Evolutionary conservation across 2,329 filamentous ascomycete genomes (phyloP).

Genomic region (Trichophyton mentagrophytes): DNA sequence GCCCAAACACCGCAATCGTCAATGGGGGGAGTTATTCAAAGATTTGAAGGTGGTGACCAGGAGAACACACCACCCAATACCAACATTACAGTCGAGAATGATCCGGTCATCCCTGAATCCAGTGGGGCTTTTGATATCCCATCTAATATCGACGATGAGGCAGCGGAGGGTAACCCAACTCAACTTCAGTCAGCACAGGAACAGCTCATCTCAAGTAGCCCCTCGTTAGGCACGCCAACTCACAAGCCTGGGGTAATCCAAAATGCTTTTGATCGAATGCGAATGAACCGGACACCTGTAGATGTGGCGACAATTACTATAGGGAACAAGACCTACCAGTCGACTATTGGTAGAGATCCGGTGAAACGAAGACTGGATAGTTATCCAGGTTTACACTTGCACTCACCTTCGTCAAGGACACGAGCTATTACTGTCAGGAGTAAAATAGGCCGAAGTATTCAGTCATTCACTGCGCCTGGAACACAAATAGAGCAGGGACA

Average conservation of each 20-base stretch:
- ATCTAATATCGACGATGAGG: neutral
- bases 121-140: neutral
- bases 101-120: neutral
- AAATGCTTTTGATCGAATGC: conserved; percentile 53
- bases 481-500: conserved; percentile 25
- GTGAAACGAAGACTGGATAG: conserved; percentile 21
- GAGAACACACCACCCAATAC: neutral
- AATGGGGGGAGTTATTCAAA: neutral
- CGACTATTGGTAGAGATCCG: conserved; percentile 48
- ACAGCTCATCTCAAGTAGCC: neutral
- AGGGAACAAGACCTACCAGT: conserved; percentile 53
- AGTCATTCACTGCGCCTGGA: conserved; percentile 44
- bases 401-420: neutral
- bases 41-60: neutral
- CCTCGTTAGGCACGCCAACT: conserved; percentile 1
- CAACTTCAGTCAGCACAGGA: neutral
- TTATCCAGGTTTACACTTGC: neutral
- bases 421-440: conserved; percentile 10
- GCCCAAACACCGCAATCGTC: neutral
- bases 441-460: conserved; percentile 36
- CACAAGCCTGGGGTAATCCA: conserved; percentile 34
- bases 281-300: conserved; percentile 47
- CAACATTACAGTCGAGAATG: neutral
- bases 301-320: conserved; percentile 65
- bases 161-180: neutral